Conservation (phyloP, 345 rosid species). For the Dipteronia dyeriana region DNA sequence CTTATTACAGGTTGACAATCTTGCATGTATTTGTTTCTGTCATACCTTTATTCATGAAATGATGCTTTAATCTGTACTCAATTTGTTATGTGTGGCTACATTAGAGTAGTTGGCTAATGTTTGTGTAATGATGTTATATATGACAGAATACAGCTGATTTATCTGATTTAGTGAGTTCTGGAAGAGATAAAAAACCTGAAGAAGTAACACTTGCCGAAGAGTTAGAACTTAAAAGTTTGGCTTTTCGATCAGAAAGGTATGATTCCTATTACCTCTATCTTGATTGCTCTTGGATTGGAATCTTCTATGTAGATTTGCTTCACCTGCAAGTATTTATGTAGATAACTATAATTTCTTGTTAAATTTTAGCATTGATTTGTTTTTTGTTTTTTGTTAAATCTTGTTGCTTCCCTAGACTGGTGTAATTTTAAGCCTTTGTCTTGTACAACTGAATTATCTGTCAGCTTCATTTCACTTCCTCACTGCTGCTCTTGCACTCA, state of each 20-base stretch:
- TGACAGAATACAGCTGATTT: slow-evolving; percentile 94
- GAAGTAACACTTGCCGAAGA: slow-evolving; percentile 87
- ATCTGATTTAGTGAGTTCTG: slow-evolving; percentile 95
- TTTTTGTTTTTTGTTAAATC: background rate
- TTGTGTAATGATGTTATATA: slow-evolving; percentile 20
- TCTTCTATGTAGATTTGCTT: slow-evolving; percentile 7
- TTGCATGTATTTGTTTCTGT: slow-evolving; percentile 4
- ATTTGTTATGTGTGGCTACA: background rate
- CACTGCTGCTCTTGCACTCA: background rate
- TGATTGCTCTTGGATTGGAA: background rate
- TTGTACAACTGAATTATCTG: background rate
- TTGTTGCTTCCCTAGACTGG: background rate
- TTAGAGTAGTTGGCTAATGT: slow-evolving; percentile 16
- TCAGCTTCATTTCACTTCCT: background rate
- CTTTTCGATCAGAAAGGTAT: slow-evolving; percentile 92
- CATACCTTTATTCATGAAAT: slow-evolving; percentile 13
- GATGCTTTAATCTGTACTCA: slow-evolving; percentile 8
- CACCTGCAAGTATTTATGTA: background rate
- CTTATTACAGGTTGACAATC: slow-evolving; percentile 69
- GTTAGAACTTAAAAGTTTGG: slow-evolving; percentile 62
- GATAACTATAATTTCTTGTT: background rate
- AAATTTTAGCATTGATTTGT: background rate
- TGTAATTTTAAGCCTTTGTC: background rate
- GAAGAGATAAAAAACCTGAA: slow-evolving; percentile 92
- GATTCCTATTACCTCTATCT: slow-evolving; percentile 22